Base-by-base conservation (phyloP, 169 alveolate species). In the Miamiensis avidus region DNA sequence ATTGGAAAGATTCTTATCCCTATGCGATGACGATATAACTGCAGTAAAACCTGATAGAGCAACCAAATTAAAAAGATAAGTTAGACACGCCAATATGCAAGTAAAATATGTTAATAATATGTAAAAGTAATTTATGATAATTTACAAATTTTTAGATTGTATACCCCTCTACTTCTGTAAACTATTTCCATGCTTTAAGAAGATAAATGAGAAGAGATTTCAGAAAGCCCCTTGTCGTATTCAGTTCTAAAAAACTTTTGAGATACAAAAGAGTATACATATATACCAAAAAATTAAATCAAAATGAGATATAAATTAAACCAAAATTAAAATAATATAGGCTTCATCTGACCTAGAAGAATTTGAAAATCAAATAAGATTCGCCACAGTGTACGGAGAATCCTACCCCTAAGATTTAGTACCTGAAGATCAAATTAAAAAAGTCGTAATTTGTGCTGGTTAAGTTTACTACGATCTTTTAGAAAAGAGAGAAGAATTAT, bases 121-220 rank as follows among this genome's bases (percentile, higher is more conserved):
- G 94, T 32, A 84, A 86, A 16, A 85, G 78, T 20, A 91, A 31
- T 86, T 85, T 6, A 85, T 83, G 4, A 91, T 93, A 26, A 87
- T 86, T 34, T 89, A 86, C 77, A 92, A 49, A 11, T 49, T 49
- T 49, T 49, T 95, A 95, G 83, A 97, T 98, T 34, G 94, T 95
- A 32, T 93, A 96, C 86, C 94, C 97, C 75, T 86, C 98, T 30
- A 95, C 96, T 27, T 97, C 99, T 32, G 97, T 98, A 33, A 97
- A 97, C 89, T 92, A 95, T 33, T 98, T 98, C 97, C 99, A 98
- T 88, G 97, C 96, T 1, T 81, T 98, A 29, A 93, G 99, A 74
- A 94, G 99, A 81, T 98, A 98, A 90, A 95, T 98, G 94, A 97
- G 95, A 73, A 92, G 99, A 78, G 95, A 92, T 31, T 97, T 96